A percentile compares a stretch with the other conserved stretches of the same genome.
Conservation (phyloP, 177 flowering plant species). For the Vitis hybrid region DNA sequence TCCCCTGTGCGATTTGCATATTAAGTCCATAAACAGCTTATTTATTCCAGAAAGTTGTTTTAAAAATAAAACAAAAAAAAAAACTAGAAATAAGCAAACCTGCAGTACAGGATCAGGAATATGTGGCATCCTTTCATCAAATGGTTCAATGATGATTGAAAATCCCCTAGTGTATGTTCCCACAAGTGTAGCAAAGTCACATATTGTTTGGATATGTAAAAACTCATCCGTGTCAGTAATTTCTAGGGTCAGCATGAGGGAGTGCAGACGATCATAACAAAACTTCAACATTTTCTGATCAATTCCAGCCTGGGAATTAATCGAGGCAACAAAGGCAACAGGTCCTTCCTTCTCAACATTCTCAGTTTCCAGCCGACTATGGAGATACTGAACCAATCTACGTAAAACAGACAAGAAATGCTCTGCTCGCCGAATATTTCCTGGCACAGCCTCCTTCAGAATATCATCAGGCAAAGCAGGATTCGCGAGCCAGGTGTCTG, state of each 20-base stretch:
- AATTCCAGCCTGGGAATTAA: slow-evolving; percentile 82
- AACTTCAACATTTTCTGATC: slow-evolving; percentile 93
- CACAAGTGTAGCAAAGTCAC: slow-evolving; percentile 96
- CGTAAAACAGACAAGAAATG: slow-evolving; percentile 88
- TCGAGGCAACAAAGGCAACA: slow-evolving; percentile 73
- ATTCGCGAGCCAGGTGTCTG: slow-evolving; percentile 86
- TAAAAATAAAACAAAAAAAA: neutral
- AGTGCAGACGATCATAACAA: slow-evolving; percentile 95
- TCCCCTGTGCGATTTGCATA: neutral
- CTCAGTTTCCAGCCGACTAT: slow-evolving; percentile 80
- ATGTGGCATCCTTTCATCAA: slow-evolving; percentile 99
- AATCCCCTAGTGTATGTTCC: slow-evolving; percentile 94
- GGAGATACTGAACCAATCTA: slow-evolving; percentile 87
- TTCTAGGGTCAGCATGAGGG: slow-evolving; percentile 93
- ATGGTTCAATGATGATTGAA: slow-evolving; percentile 96
- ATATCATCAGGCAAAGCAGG: slow-evolving; percentile 98
- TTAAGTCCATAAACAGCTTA: neutral
- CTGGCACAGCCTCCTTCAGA: slow-evolving; percentile 97
- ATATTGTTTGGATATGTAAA: slow-evolving; percentile 85
- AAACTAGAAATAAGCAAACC: slow-evolving; percentile 34
- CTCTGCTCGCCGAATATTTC: slow-evolving; percentile 96
- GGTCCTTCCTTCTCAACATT: slow-evolving; percentile 97
- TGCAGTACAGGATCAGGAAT: slow-evolving; percentile 97
- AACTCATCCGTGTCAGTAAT: slow-evolving; percentile 96
- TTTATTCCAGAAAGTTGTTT: neutral